phyloP scores from a whole-genome alignment of 495 filamentous ascomycete species.

The Hypoxylon trugodes region DNA sequence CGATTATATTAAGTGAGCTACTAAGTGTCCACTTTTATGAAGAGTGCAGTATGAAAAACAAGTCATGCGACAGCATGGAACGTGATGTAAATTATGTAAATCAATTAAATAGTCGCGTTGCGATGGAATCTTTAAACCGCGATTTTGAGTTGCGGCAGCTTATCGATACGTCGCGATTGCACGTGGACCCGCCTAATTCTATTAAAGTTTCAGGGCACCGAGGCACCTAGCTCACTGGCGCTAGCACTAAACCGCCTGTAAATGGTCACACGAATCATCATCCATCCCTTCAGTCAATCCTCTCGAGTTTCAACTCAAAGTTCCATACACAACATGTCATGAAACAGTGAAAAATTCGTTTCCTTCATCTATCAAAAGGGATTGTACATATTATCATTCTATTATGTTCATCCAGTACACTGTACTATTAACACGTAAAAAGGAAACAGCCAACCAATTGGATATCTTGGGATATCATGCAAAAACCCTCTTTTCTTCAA shows the following conservation, averaged over 20 bases:
- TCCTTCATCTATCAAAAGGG: slow-evolving; percentile 5
- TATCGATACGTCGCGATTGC: slow-evolving; percentile 41
- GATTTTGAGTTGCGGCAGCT: slow-evolving; percentile 25
- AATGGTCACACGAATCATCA: not conserved
- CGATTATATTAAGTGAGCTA: too few relatives aligned
- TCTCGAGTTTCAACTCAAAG: not conserved
- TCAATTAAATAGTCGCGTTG: slow-evolving; percentile 22
- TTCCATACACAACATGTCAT: slow-evolving; percentile 5
- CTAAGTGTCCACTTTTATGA: too few relatives aligned
- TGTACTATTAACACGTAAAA: slow-evolving; percentile 19
- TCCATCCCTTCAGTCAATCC: too few relatives aligned
- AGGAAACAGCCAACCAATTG: slow-evolving; percentile 20
- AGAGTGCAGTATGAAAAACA: not conserved
- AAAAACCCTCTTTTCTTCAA: slow-evolving; percentile 16
- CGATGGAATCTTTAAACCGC: slow-evolving; percentile 27
- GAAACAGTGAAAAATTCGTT: slow-evolving; percentile 7
- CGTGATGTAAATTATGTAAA: not conserved
- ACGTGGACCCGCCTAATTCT: slow-evolving; percentile 19
- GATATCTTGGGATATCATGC: slow-evolving; percentile 38
- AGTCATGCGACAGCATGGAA: not conserved
- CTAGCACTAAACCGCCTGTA: not conserved
- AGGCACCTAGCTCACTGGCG: slow-evolving; percentile 1
- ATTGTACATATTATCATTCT: slow-evolving; percentile 29
- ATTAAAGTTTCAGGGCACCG: too few relatives aligned
- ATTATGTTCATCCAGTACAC: slow-evolving; percentile 20